Evolutionary conservation across 2,329 filamentous ascomycete species (phyloP).

Genomic region (Hypoxylon rubiginosum): DNA sequence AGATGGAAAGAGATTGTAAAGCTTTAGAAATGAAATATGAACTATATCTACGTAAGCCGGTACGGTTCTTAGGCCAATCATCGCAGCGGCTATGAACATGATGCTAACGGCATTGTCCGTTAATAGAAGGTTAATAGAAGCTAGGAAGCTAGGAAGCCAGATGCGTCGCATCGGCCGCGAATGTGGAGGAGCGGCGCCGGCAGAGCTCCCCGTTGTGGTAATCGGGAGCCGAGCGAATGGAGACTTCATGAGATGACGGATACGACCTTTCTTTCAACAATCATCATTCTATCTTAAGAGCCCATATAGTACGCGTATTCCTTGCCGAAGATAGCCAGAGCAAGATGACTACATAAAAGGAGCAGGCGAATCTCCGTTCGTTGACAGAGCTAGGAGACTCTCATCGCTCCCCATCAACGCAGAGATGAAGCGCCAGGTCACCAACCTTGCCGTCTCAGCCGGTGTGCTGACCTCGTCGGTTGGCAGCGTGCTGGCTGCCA

Average conservation of each 20-base stretch:
- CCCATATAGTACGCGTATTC: conserved; percentile 8
- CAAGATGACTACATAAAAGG: conserved; percentile 26
- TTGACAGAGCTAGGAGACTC: neutral
- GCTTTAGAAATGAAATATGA: conserved; percentile 3
- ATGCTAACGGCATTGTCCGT: conserved; percentile 26
- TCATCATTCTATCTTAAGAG: conserved; percentile 16
- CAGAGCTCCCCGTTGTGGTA: conserved; percentile 36
- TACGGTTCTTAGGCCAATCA: conserved; percentile 24
- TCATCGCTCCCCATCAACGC: conserved; percentile 16
- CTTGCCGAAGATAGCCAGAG: conserved; percentile 15
- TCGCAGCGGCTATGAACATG: conserved; percentile 20
- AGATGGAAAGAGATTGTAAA: conserved; percentile 3
- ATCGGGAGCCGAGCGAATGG: conserved; percentile 34
- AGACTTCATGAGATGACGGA: conserved; percentile 25
- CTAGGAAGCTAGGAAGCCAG: conserved; percentile 19
- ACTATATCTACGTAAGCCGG: conserved; percentile 14
- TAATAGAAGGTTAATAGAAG: too few species aligned
- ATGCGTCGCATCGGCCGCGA: conserved; percentile 36
- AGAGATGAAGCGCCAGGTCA: conserved; percentile 34
- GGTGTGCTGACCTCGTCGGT: conserved; percentile 16
- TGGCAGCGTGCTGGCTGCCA: conserved; percentile 41
- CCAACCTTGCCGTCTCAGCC: conserved; percentile 27
- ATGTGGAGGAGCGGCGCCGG: conserved; percentile 29
- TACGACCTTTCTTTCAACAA: conserved; percentile 20
- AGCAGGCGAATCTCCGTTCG: neutral